phyloP scores from a whole-genome alignment of 148 eudicot genomes.

The Pharnaceum exiguum region DNA sequence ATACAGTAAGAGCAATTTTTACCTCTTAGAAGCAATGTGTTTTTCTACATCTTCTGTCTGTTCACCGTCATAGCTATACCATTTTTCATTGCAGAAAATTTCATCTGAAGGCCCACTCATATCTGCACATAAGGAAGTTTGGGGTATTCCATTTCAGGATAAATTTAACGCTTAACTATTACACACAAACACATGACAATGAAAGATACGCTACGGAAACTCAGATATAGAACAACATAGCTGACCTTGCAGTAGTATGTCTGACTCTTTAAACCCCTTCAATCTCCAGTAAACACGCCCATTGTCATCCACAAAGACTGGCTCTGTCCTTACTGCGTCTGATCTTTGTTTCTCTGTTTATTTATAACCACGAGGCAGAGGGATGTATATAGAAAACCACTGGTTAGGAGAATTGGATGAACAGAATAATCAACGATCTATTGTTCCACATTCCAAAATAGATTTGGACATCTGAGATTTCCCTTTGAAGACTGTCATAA shows the following conservation, averaged over 20 bases:
- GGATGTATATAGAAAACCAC: neutral
- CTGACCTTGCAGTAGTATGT: constrained; percentile 51
- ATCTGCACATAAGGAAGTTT: constrained; percentile 34
- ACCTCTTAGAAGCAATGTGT: constrained; percentile 43
- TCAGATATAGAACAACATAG: neutral
- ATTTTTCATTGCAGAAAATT: constrained; percentile 46
- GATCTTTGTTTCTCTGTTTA: constrained; percentile 37
- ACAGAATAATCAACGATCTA: too few relatives aligned
- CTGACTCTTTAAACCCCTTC: constrained; percentile 32
- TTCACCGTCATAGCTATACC: constrained; percentile 55
- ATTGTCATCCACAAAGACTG: constrained; percentile 31
- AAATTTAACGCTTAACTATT: neutral
- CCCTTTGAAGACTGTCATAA: too few relatives aligned
- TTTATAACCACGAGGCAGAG: neutral
- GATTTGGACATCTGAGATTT: too few relatives aligned
- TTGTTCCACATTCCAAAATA: too few relatives aligned
- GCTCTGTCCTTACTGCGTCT: constrained; percentile 60
- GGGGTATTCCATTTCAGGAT: neutral
- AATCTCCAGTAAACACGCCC: constrained; percentile 68
- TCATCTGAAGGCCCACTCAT: constrained; percentile 35
- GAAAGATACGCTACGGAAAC: neutral
- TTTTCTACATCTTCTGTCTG: constrained; percentile 44
- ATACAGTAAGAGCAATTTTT: constrained; percentile 3
- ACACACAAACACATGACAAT: neutral
- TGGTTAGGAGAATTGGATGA: too few relatives aligned